Evolutionary conservation across 768 basidiomycete species (phyloP).

Genomic region (Pholiota microspora): DNA sequence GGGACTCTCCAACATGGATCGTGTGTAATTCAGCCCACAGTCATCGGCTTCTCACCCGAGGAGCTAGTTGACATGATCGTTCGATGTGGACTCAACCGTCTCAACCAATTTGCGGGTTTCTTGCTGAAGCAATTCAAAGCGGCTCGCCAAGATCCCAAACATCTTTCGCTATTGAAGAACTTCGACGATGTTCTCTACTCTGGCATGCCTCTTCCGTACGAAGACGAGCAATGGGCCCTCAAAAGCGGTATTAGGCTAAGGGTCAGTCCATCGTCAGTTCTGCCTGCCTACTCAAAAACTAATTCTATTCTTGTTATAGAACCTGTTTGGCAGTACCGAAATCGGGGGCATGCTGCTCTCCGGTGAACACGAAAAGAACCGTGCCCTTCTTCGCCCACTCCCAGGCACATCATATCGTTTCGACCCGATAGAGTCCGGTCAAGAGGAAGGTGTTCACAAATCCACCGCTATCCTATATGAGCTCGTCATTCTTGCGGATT

Average conservation of each 20-base stretch:
- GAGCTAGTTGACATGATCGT: slow-evolving; percentile 74
- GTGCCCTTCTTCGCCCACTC: slow-evolving; percentile 53
- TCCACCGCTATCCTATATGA: slow-evolving; percentile 60
- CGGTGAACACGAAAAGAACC: slow-evolving; percentile 50
- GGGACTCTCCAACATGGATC: slow-evolving; percentile 70
- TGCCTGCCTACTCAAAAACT: slow-evolving; percentile 19
- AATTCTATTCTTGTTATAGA: slow-evolving; percentile 42
- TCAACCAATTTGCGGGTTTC: slow-evolving; percentile 75
- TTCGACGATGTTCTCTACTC: slow-evolving; percentile 66
- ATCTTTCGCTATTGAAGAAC: slow-evolving; percentile 52
- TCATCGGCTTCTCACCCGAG: slow-evolving; percentile 59
- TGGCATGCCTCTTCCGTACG: slow-evolving; percentile 60
- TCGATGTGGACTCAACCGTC: slow-evolving; percentile 65
- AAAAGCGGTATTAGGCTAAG: slow-evolving; percentile 60
- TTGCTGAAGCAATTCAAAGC: slow-evolving; percentile 61
- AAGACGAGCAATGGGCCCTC: slow-evolving; percentile 73
- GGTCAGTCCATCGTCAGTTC: slow-evolving; percentile 36
- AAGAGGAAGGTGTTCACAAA: slow-evolving; percentile 44
- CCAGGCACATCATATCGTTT: slow-evolving; percentile 69
- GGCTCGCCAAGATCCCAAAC: slow-evolving; percentile 56
- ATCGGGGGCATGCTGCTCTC: slow-evolving; percentile 71
- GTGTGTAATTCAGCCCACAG: slow-evolving; percentile 71
- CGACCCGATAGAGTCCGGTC: slow-evolving; percentile 46
- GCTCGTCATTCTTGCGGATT: slow-evolving; percentile 65
- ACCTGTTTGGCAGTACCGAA: slow-evolving; percentile 82